A percentile compares a stretch with the other conserved stretches of the same genome.
These are phyloP conservation scores for Sideroxylon spinosum DNA, from an alignment of 179 eudicot genomes.

Conservation along the genomic window DNA sequence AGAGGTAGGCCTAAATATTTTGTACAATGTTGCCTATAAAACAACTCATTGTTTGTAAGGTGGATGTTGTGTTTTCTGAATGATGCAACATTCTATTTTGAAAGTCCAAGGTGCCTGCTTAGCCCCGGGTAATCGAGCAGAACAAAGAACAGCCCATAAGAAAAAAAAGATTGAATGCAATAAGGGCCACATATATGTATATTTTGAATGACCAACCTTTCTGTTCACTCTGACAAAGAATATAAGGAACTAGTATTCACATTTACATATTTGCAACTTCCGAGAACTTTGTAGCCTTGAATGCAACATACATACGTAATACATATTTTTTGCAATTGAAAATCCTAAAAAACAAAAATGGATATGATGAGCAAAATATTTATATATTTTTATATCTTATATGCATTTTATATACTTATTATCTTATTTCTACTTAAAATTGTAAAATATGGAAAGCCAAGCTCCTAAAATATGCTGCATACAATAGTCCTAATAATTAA, in stretches of 20 bases:
- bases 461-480: not conserved
- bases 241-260: no score
- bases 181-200: not conserved
- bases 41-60: not conserved
- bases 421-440: not conserved
- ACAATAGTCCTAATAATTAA: no score
- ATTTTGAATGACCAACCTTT: no score
- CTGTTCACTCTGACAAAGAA: no score
- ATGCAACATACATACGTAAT: not conserved
- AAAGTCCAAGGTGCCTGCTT: not conserved
- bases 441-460: not conserved
- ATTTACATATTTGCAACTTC: no score
- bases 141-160: not conserved
- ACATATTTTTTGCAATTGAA: not conserved
- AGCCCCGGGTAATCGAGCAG: not conserved
- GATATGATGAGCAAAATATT: not conserved
- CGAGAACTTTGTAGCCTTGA: not conserved
- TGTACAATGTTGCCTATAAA: not conserved
- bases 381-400: not conserved
- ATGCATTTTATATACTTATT: not conserved
- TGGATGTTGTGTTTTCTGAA: not conserved
- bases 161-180: no score
- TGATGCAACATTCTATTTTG: not conserved
- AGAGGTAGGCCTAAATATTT: no score
- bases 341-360: not conserved